Base-by-base conservation (phyloP, 2,329 filamentous ascomycete genomes). In the Aspergillus cejpii region DNA sequence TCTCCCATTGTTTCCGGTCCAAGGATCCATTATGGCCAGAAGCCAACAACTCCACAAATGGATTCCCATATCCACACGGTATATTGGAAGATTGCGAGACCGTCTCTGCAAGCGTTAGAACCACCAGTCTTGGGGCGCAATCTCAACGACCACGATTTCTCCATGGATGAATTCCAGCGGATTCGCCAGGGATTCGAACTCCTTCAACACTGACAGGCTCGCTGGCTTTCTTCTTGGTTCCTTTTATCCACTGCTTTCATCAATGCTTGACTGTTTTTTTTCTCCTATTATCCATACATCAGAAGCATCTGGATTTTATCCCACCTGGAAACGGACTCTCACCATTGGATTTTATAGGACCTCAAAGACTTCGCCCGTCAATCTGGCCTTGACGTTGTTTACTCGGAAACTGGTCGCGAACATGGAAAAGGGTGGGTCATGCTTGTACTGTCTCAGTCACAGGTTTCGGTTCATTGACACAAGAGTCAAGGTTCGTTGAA, bases 281-380 rank as follows among this genome's bases (percentile, higher is more conserved):
- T 24, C 23, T 24, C 8, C 23, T 8, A 24, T 24, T 24, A 5
- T 8, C 23, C 23, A 5, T 24, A 8, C 23, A 4, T 24, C 40
- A 37, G 24, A 15, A 38, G 39, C 28, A 40, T 45, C 48, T 48
- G 44, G 53, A 52, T 45, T 53, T 45, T 34, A 44, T 50, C 54
- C 45, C 59, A 55, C 73, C 77, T 74, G 74, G 77, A 80, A 68
- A 74, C 69, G 79, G 74, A 89, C 86, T 90, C 87, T 92, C 85
- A 78, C 79, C 57, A 40, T 80, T 79, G 80, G 72, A 78, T 77
- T 82, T 75, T 83, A 74, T 89, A 98, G 92, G 92, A 98, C 72
- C 83, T 98, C 43, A 98, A 98, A 86, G 92, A 98, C 70, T 98
- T 98, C 73, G 92, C 92, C 52, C 89, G 92, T 66, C 87, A 94